Evolutionary conservation across 2,329 filamentous ascomycete genomes (phyloP).

Genomic region (Colletotrichum tabaci): DNA sequence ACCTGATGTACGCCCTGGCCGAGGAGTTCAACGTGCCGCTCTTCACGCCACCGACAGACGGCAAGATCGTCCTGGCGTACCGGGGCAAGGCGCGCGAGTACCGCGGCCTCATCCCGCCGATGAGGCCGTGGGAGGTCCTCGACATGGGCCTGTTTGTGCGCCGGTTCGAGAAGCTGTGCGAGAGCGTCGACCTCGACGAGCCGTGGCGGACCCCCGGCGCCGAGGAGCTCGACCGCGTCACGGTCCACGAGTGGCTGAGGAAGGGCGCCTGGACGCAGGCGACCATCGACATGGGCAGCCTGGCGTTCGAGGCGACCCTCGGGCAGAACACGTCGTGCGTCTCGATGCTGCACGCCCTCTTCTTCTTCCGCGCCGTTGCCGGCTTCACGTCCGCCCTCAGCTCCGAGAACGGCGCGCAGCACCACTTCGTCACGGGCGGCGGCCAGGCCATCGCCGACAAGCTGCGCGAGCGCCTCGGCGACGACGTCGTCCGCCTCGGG

Average conservation of each 20-base stretch:
- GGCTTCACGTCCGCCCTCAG: slow-evolving; percentile 25
- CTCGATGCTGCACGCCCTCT: slow-evolving; percentile 41
- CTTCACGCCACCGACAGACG: slow-evolving; percentile 16
- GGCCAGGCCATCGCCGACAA: slow-evolving; percentile 39
- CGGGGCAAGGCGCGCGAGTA: slow-evolving; percentile 36
- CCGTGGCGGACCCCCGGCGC: slow-evolving; percentile 37
- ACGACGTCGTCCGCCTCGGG: slow-evolving; percentile 33
- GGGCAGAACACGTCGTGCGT: slow-evolving; percentile 34
- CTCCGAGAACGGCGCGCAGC: slow-evolving; percentile 34
- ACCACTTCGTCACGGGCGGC: slow-evolving; percentile 35
- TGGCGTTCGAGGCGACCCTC: slow-evolving; percentile 33
- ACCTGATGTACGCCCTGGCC: slow-evolving; percentile 37
- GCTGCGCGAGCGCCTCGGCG: slow-evolving; percentile 23
- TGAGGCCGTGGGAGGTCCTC: slow-evolving; percentile 39
- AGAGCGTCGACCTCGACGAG: slow-evolving; percentile 35
- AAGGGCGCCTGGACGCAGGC: slow-evolving; percentile 28
- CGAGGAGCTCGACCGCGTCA: slow-evolving; percentile 31
- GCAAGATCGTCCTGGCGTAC: slow-evolving; percentile 37
- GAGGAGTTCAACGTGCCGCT: slow-evolving; percentile 30
- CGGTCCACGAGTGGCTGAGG: slow-evolving; percentile 29
- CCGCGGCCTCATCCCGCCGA: slow-evolving; percentile 39
- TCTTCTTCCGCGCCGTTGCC: slow-evolving; percentile 33
- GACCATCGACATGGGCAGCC: slow-evolving; percentile 20
- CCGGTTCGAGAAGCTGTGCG: slow-evolving; percentile 36
- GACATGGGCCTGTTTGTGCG: slow-evolving; percentile 27